A percentile compares a stretch with the other conserved stretches of the same genome.
Conservation (phyloP, 2,329 filamentous ascomycete genomes). For the Boeremia lycopersici region DNA sequence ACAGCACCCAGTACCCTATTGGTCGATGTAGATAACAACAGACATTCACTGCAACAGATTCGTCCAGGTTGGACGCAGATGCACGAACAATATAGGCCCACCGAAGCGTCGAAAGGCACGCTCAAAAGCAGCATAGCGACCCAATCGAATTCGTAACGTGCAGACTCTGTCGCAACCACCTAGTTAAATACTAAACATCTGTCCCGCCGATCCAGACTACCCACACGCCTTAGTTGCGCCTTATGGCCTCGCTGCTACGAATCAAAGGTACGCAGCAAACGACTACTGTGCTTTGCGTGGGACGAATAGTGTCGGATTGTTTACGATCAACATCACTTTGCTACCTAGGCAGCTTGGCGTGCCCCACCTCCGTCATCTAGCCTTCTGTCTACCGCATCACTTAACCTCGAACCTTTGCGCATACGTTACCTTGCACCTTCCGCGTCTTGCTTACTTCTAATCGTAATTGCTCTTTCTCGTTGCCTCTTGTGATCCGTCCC, state of each 20-base stretch:
- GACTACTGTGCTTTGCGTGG: background rate
- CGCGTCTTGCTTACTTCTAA: background rate
- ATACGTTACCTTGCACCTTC: background rate
- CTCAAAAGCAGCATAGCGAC: background rate
- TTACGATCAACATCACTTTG: background rate
- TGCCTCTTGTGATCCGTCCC: too few species aligned
- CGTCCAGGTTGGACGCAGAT: too few species aligned
- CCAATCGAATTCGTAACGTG: background rate
- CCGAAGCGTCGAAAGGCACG: too few species aligned
- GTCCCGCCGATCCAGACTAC: background rate
- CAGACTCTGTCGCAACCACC: background rate
- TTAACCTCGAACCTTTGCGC: background rate
- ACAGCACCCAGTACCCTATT: background rate
- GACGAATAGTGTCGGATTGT: background rate
- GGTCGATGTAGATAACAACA: background rate
- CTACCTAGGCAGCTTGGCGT: background rate
- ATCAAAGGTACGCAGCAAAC: background rate
- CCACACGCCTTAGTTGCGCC: background rate
- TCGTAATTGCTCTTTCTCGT: background rate
- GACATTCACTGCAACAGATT: too few species aligned
- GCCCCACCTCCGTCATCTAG: background rate
- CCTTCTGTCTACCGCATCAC: background rate
- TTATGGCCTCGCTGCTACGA: background rate
- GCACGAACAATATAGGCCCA: too few species aligned
- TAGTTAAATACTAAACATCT: background rate